Evolutionary conservation across 2,329 filamentous ascomycete species (phyloP), one percentile per base, ranked within the genome.

Genomic region (Colletotrichum gigasporum): DNA sequence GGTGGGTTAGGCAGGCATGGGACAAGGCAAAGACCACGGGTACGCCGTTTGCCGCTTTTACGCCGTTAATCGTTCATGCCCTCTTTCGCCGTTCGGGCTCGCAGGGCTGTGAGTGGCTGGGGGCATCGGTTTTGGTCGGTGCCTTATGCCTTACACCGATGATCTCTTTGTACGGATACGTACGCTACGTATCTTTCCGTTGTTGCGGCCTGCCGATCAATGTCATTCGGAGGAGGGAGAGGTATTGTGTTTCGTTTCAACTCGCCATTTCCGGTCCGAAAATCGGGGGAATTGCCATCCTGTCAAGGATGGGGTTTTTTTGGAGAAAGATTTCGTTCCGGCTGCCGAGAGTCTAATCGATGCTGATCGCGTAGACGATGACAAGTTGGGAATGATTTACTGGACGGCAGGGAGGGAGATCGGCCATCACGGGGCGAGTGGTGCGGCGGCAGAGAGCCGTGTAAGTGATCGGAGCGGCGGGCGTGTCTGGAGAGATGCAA

Each of bases 241-340:
- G 7, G 12, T 34, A 42, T 32, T 16, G 30, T 10, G 37, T 5
- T n/a, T 16, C 30, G 9, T 9, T 8, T 24, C 10, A 16, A 44
- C 28, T 8, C 10, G 16, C 18, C n/a, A n/a, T n/a, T n/a, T n/a
- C n/a, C n/a, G n/a, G n/a, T n/a, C n/a, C n/a, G n/a, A n/a, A n/a
- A n/a, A n/a, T n/a, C 12, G 16, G 10, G 18, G 20, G n/a, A 30
- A 20, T 24, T 52, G 37, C 45, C 53, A 51, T 61, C 26, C 20
- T 44, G 8, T n/a, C 26, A 9, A 20, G 26, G 20, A 50, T 64
- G 48, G 20, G 20, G 48, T 61, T 53, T n/a, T n/a, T n/a, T n/a
- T n/a, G n/a, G n/a, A n/a, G n/a, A n/a, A n/a, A n/a, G n/a, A n/a
- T 16, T n/a, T 16, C 10, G 18, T 34, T 14, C 22, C n/a, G 50